Evolutionary conservation across 2,329 filamentous ascomycete species (phyloP).

Genomic region (Cryphonectria naterciae): DNA sequence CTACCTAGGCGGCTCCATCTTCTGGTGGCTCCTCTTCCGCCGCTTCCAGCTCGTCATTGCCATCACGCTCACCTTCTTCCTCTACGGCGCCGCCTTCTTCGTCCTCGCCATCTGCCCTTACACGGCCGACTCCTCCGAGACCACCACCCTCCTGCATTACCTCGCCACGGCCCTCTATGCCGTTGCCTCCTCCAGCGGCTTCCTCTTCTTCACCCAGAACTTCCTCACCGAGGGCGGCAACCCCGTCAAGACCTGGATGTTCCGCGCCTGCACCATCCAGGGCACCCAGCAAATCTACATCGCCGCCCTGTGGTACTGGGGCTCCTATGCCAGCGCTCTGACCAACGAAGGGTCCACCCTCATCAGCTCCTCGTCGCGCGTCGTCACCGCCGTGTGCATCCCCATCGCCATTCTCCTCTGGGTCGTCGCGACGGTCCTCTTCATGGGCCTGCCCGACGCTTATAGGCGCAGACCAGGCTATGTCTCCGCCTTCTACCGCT

Average conservation of each 20-base stretch:
- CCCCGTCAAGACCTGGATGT: constrained; percentile 68
- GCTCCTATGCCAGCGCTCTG: constrained; percentile 48
- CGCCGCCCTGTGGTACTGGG: constrained; percentile 70
- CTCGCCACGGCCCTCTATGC: constrained; percentile 66
- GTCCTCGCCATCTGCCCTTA: constrained; percentile 67
- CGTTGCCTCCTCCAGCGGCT: constrained; percentile 64
- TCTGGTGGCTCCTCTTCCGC: constrained; percentile 68
- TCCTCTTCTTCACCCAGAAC: constrained; percentile 69
- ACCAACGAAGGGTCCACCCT: constrained; percentile 41
- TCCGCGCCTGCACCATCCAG: constrained; percentile 69
- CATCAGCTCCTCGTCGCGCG: constrained; percentile 40
- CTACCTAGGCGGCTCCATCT: constrained; percentile 59
- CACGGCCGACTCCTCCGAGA: constrained; percentile 41
- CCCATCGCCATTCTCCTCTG: constrained; percentile 62
- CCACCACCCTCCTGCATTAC: constrained; percentile 57
- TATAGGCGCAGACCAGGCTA: constrained; percentile 65
- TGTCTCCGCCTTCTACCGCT: constrained; percentile 65
- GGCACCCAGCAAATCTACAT: constrained; percentile 70
- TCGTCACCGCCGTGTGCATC: constrained; percentile 47
- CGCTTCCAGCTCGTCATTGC: constrained; percentile 59
- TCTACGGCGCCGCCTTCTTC: constrained; percentile 67
- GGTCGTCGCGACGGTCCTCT: constrained; percentile 57
- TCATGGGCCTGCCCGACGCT: constrained; percentile 63
- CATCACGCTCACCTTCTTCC: constrained; percentile 63
- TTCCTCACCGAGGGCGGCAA: constrained; percentile 65